Evolutionary conservation across 257 asterid genomes (phyloP).

Genomic region (Fraxinus cuspidata): DNA sequence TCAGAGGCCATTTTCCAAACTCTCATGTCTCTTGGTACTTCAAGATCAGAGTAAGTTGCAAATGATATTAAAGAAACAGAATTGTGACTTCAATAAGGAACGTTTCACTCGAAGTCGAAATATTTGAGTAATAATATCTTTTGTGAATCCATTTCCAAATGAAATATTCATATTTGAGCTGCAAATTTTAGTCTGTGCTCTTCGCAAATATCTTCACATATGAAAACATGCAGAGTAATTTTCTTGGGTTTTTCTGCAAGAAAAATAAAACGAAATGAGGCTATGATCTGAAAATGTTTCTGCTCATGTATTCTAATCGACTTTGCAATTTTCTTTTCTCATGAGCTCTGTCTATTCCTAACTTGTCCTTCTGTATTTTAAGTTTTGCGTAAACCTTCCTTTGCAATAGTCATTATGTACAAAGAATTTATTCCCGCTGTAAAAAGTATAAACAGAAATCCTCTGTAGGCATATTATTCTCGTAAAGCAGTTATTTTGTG

Average conservation of each 20-base stretch:
- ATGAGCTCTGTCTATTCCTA: background rate
- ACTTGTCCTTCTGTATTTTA: background rate
- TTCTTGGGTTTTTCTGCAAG: constrained; percentile 10
- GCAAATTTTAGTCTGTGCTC: constrained; percentile 14
- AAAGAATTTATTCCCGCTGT: background rate
- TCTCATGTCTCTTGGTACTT: constrained; percentile 94
- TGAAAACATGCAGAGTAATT: constrained; percentile 17
- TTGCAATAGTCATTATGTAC: constrained; percentile 2
- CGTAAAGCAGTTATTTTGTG: background rate
- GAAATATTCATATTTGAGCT: background rate
- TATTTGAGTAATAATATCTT: constrained; percentile 2
- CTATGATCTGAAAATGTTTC: background rate
- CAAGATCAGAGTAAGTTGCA: constrained; percentile 85
- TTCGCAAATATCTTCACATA: constrained; percentile 10
- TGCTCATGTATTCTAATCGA: constrained; percentile 1
- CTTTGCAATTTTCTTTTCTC: constrained; percentile 5
- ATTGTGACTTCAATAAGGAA: background rate
- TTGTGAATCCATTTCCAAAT: constrained; percentile 1
- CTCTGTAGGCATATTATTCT: background rate
- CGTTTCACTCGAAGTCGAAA: background rate
- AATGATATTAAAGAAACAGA: constrained; percentile 20
- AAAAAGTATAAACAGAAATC: background rate
- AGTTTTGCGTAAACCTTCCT: constrained; percentile 7
- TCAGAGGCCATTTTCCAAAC: constrained; percentile 91
- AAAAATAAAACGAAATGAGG: background rate